Conservation (phyloP, 306 rosid species). For the Cotoneaster glaucophyllus region DNA sequence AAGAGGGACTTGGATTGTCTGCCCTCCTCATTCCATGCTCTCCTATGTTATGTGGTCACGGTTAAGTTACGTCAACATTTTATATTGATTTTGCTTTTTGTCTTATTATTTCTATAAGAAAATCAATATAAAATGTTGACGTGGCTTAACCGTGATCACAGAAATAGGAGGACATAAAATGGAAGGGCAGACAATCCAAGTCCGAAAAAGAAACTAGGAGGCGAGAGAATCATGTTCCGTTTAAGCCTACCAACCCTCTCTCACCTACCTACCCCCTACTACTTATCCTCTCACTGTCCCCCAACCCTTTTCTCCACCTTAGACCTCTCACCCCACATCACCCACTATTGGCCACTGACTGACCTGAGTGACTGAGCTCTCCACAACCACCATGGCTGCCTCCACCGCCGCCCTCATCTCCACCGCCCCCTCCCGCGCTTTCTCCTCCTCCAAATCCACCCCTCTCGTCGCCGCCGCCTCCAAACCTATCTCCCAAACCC, state of each 20-base stretch:
- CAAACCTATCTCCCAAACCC: conserved; percentile 34
- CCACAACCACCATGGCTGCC: conserved; percentile 24
- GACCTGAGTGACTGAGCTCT: background rate
- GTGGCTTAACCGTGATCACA: too few relatives aligned
- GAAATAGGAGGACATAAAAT: too few relatives aligned
- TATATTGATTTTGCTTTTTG: too few relatives aligned
- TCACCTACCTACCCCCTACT: background rate
- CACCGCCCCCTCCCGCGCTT: conserved; percentile 47
- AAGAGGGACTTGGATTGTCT: too few relatives aligned
- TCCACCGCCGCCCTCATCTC: conserved; percentile 58
- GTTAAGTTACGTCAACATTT: too few relatives aligned
- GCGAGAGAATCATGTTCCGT: too few relatives aligned
- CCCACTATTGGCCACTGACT: background rate
- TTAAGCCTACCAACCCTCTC: background rate
- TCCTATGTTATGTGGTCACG: too few relatives aligned
- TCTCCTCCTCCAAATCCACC: conserved; percentile 48
- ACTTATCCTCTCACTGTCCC: conserved; percentile 6
- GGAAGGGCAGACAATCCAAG: too few relatives aligned
- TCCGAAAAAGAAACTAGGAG: too few relatives aligned
- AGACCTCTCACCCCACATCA: background rate
- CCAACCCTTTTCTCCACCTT: conserved; percentile 1
- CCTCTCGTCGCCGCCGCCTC: conserved; percentile 18
- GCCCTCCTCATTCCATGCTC: too few relatives aligned
- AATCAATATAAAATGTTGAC: too few relatives aligned
- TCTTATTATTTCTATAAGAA: too few relatives aligned